Evolutionary conservation across 306 rosid species (phyloP).

Genomic region (Rubus parviflorus): DNA sequence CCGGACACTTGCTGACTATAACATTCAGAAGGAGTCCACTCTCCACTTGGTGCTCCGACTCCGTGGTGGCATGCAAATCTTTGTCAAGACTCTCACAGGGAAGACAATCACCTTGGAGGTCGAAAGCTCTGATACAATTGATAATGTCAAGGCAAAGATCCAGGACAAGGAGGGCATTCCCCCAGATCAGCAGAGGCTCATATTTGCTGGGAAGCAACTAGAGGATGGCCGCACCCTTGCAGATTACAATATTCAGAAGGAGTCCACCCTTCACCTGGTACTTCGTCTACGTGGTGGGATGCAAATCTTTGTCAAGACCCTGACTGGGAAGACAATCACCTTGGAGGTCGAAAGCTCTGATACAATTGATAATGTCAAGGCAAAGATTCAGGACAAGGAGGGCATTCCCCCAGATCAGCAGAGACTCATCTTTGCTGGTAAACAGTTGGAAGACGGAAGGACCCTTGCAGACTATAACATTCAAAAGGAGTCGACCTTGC

Average conservation of each 20-base stretch:
- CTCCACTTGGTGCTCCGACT: conserved; percentile 26
- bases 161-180: conserved; percentile 30
- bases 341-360: conserved; percentile 22
- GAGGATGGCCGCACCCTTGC: conserved; percentile 29
- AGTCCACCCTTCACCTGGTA: conserved; percentile 27
- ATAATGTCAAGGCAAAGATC: conserved; percentile 26
- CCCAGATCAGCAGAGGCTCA: conserved; percentile 24
- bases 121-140: conserved; percentile 21
- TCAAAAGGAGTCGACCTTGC: conserved; percentile 23
- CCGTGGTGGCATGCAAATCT: conserved; percentile 32
- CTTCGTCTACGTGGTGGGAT: conserved; percentile 25
- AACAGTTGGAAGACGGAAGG: conserved; percentile 26
- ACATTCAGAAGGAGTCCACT: conserved; percentile 28
- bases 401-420: conserved; percentile 27
- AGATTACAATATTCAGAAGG: conserved; percentile 26
- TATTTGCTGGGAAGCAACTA: conserved; percentile 24
- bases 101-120: conserved; percentile 29
- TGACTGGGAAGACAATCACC: conserved; percentile 22
- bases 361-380: conserved; percentile 27
- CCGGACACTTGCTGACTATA: conserved; percentile 11
- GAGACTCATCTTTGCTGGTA: conserved; percentile 25
- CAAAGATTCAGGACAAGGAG: conserved; percentile 27
- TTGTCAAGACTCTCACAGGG: conserved; percentile 26
- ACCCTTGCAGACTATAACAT: conserved; percentile 24
- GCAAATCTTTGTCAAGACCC: conserved; percentile 26